Evolutionary conservation across 768 basidiomycete genomes (phyloP).

Genomic region (Boletus subcaerulescens): DNA sequence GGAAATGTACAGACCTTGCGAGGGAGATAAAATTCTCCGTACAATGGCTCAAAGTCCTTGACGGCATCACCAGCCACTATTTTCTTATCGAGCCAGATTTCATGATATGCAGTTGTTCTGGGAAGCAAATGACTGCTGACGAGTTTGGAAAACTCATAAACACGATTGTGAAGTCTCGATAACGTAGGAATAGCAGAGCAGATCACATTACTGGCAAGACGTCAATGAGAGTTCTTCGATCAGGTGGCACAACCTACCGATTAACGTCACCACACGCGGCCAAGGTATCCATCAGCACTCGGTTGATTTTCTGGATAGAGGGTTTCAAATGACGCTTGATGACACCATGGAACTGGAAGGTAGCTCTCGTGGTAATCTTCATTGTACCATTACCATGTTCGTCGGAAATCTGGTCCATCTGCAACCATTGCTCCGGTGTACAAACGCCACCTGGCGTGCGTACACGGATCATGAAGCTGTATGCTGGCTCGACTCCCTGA

Average conservation of each 20-base stretch:
- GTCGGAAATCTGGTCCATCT: slow-evolving; percentile 95
- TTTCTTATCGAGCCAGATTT: slow-evolving; percentile 99
- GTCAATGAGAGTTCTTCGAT: slow-evolving; percentile 4
- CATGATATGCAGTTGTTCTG: slow-evolving; percentile 90
- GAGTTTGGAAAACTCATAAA: slow-evolving; percentile 78
- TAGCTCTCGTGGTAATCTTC: slow-evolving; percentile 96
- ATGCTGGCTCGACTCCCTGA: slow-evolving; percentile 93
- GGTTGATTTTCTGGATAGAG: slow-evolving; percentile 95
- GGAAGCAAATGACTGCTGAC: slow-evolving; percentile 88
- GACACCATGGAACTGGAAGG: slow-evolving; percentile 99
- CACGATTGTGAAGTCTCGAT: slow-evolving; percentile 81
- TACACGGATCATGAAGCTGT: slow-evolving; percentile 97
- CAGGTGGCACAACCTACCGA: slow-evolving; percentile 45
- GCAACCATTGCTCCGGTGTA: slow-evolving; percentile 85
- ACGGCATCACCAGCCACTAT: slow-evolving; percentile 90
- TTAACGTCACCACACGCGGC: slow-evolving; percentile 99
- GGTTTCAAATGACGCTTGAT: slow-evolving; percentile 96
- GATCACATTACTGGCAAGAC: slow-evolving; percentile 68
- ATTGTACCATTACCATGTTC: slow-evolving; percentile 91
- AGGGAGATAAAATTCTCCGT: slow-evolving; percentile 95
- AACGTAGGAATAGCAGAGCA: slow-evolving; percentile 88
- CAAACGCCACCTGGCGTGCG: slow-evolving; percentile 97
- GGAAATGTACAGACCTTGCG: slow-evolving; percentile 64
- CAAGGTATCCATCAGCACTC: slow-evolving; percentile 85
- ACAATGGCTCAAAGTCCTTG: slow-evolving; percentile 95